Percentiles rank a stretch among this genome's conserved stretches.
These are phyloP conservation scores for Platismatia glauca DNA, from an alignment of 495 filamentous ascomycete species.

Conservation along the genomic window DNA sequence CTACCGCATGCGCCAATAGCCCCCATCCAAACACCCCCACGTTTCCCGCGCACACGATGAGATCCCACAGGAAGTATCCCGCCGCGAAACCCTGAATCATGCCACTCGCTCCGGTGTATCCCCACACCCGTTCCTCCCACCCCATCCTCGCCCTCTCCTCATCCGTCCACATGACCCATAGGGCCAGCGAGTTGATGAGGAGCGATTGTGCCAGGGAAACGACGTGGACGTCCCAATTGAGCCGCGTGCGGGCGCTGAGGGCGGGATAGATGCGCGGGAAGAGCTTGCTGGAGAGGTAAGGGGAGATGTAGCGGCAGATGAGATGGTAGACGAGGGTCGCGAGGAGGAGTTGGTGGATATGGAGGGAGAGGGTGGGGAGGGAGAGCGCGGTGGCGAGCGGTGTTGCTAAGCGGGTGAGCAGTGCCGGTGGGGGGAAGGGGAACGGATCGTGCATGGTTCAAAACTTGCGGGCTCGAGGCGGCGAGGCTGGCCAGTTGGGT, in stretches of 20 bases:
- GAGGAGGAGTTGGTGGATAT: slow-evolving; percentile 80
- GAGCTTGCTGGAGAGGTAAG: slow-evolving; percentile 55
- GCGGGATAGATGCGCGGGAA: slow-evolving; percentile 65
- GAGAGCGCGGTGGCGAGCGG: slow-evolving; percentile 42
- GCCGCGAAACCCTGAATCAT: slow-evolving; percentile 76
- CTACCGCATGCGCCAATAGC: slow-evolving; percentile 80
- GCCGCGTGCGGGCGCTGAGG: slow-evolving; percentile 55
- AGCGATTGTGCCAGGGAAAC: slow-evolving; percentile 82
- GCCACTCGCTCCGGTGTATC: slow-evolving; percentile 74
- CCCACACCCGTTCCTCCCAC: slow-evolving; percentile 72
- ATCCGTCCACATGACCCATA: slow-evolving; percentile 79
- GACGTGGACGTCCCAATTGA: slow-evolving; percentile 97
- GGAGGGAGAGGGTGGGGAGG: slow-evolving; percentile 66
- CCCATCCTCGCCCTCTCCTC: slow-evolving; percentile 65
- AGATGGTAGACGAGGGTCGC: slow-evolving; percentile 68
- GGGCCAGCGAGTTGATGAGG: slow-evolving; percentile 64
- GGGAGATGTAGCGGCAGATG: slow-evolving; percentile 66
- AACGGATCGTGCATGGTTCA: slow-evolving; percentile 43
- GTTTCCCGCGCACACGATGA: slow-evolving; percentile 62
- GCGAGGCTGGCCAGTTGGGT: not conserved
- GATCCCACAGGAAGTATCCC: slow-evolving; percentile 96
- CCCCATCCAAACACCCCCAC: slow-evolving; percentile 78
- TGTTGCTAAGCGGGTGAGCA: slow-evolving; percentile 35
- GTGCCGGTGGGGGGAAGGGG: slow-evolving; percentile 33
- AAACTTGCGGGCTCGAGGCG: not conserved